Percentiles rank a stretch among this genome's conserved stretches.
Conservation (phyloP, 805 yeast genomes). For the Wickerhamiella spandovensis region DNA sequence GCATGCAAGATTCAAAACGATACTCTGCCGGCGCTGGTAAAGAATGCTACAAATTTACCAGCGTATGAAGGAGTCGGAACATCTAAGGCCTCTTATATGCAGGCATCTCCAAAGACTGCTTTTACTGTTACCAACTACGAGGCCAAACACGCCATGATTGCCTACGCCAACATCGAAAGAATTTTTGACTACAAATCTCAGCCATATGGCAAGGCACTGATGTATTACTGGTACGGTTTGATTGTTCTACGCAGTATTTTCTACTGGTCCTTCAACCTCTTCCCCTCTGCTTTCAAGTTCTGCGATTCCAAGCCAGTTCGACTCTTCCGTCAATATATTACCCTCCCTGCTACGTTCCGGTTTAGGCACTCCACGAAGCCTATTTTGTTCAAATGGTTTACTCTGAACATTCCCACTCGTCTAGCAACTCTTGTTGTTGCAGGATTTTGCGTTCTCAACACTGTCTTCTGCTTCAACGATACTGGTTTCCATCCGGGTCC, state of each 20-base stretch:
- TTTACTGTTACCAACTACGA: not conserved
- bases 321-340: constrained; percentile 2
- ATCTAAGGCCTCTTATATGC: not conserved
- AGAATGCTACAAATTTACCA: not conserved
- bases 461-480: not conserved
- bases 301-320: not conserved
- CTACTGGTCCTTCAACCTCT: not conserved
- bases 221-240: not conserved
- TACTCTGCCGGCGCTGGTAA: not conserved
- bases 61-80: not conserved
- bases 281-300: not conserved
- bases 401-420: constrained; percentile 27
- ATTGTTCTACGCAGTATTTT: not conserved
- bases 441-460: constrained; percentile 20
- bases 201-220: not conserved
- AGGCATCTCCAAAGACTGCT: not conserved
- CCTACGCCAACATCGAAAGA: not conserved
- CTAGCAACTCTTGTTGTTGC: constrained; percentile 27
- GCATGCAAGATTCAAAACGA: no score
- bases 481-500: not conserved
- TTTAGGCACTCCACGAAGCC: constrained; percentile 18
- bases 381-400: not conserved
- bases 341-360: constrained; percentile 22
- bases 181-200: not conserved
- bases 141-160: not conserved